Evolutionary conservation across 169 alveolate genomes (phyloP).

Genomic region (Babesia bigemina): DNA sequence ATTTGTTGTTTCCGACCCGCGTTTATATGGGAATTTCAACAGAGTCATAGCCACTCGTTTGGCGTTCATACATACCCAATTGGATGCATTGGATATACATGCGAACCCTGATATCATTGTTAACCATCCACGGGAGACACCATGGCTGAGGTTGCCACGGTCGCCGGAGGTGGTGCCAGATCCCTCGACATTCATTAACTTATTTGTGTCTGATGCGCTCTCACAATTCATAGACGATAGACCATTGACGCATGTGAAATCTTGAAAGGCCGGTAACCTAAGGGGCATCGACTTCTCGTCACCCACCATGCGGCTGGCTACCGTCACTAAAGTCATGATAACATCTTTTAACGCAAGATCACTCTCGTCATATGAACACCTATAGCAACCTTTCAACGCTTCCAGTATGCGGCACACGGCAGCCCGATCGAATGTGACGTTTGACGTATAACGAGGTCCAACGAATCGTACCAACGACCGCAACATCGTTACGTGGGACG

Average conservation of each 20-base stretch:
- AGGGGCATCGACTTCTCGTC: constrained; percentile 20
- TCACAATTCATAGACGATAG: not conserved
- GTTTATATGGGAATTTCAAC: not conserved
- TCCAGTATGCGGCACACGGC: constrained; percentile 3
- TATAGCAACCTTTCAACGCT: constrained; percentile 8
- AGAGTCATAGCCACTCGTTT: constrained; percentile 12
- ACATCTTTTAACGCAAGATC: constrained; percentile 27
- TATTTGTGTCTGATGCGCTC: not conserved
- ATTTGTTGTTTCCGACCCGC: not conserved
- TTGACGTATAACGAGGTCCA: not conserved
- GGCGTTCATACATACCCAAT: constrained; percentile 25
- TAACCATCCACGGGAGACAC: constrained; percentile 23
- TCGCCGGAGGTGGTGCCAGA: not conserved
- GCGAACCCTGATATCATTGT: constrained; percentile 18
- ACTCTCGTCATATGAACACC: constrained; percentile 22
- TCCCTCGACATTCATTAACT: not conserved
- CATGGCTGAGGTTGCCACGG: constrained; percentile 17
- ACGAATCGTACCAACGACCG: constrained; percentile 2
- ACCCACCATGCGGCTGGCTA: not conserved
- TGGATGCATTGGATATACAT: not conserved
- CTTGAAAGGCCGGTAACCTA: constrained; percentile 33
- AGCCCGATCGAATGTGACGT: not conserved
- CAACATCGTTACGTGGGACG: not conserved
- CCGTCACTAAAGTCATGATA: not conserved
- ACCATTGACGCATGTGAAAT: constrained; percentile 19